These are phyloP conservation scores for Stephanodiscus minutulus DNA, from an alignment of 108 stramenopile species.

Conservation along the genomic window DNA sequence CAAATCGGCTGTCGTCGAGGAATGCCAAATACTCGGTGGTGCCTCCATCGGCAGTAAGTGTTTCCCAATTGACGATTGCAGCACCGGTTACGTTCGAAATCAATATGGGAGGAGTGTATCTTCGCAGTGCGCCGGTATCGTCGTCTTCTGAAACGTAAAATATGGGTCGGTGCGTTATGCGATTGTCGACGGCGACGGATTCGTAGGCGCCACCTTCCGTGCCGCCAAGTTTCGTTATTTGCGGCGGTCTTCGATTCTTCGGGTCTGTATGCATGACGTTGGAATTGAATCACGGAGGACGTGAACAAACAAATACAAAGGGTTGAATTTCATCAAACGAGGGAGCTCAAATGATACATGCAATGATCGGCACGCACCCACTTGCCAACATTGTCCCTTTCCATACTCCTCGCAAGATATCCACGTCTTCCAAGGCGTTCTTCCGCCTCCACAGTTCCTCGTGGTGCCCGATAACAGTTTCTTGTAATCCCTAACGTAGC, in stretches of 20 bases:
- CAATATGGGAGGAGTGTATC: conserved; percentile 42
- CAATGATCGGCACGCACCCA: conserved; percentile 7
- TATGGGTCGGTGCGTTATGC: background rate
- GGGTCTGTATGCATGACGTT: background rate
- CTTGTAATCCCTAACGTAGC: conserved; percentile 18
- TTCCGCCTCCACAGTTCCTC: conserved; percentile 28
- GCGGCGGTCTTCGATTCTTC: background rate
- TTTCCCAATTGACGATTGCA: background rate
- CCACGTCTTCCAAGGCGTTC: conserved; percentile 37
- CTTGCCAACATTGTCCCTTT: conserved; percentile 23
- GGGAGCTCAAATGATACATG: background rate
- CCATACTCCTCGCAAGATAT: conserved; percentile 28
- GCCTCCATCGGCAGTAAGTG: conserved; percentile 9
- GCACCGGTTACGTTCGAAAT: background rate
- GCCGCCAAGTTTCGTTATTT: conserved; percentile 17
- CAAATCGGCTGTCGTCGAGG: conserved; percentile 17
- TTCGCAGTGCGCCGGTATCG: conserved; percentile 42
- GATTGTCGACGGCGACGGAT: conserved; percentile 42
- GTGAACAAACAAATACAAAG: background rate
- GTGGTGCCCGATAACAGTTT: conserved; percentile 13
- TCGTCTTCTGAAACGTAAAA: conserved; percentile 66
- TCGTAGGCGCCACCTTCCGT: conserved; percentile 41
- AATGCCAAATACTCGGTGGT: conserved; percentile 14
- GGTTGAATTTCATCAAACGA: background rate
- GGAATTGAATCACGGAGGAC: background rate